phyloP scores from a whole-genome alignment of 257 asterid species.

The Plantago elongata region DNA sequence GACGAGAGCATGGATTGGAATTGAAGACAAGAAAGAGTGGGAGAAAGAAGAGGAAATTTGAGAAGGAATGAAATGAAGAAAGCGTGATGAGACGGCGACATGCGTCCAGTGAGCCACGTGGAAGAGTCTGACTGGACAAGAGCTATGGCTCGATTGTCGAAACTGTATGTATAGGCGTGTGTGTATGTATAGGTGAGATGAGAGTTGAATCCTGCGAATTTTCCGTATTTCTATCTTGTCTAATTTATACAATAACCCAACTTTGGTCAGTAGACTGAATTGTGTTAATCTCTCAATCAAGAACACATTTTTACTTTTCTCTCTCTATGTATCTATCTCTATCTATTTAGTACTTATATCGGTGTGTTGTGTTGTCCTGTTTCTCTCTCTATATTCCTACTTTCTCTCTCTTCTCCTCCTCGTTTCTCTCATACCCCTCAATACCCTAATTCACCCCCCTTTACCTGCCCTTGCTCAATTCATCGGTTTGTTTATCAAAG shows the following conservation, averaged over 20 bases:
- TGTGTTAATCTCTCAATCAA: constrained; percentile 19
- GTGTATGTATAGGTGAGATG: constrained; percentile 25
- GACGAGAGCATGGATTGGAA: no score
- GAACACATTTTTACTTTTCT: constrained; percentile 21
- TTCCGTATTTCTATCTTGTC: no score
- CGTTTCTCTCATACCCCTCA: constrained; percentile 25
- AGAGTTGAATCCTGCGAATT: constrained; percentile 28
- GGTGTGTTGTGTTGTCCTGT: constrained; percentile 7
- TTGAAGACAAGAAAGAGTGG: no score
- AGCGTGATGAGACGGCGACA: constrained; percentile 35
- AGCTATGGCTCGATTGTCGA: constrained; percentile 43
- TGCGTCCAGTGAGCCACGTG: constrained; percentile 53
- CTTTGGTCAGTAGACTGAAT: constrained; percentile 37
- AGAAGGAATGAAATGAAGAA: constrained; percentile 3
- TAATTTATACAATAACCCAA: constrained; percentile 33
- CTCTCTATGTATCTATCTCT: constrained; percentile 20
- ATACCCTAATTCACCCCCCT: constrained; percentile 43
- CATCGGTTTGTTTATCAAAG: constrained; percentile 12
- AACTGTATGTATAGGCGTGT: constrained; percentile 41
- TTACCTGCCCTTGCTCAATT: constrained; percentile 16
- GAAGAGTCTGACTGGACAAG: constrained; percentile 29
- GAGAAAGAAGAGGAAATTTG: no score
- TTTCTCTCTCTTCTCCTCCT: constrained; percentile 28
- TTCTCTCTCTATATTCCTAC: constrained; percentile 25
- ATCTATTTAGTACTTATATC: constrained; percentile 25